These are phyloP conservation scores for Lepidium sativum DNA, from an alignment of 345 rosid species.

Conservation along the genomic window DNA sequence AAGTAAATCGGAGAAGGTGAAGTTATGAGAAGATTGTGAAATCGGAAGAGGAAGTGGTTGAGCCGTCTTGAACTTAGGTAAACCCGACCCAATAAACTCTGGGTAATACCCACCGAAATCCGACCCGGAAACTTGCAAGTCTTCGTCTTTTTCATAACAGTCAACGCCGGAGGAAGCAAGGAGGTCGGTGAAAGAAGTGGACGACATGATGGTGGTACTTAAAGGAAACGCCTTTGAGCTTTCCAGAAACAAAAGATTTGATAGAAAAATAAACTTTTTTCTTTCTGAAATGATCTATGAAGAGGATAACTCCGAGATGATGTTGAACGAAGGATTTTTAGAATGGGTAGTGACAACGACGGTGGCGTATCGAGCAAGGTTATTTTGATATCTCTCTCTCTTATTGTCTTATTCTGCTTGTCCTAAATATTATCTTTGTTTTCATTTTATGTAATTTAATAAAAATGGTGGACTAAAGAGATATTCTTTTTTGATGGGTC, in stretches of 20 bases:
- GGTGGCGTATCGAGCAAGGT: conserved; percentile 32
- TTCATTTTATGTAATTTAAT: background rate
- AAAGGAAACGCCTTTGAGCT: conserved; percentile 16
- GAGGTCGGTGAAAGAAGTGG: conserved; percentile 48
- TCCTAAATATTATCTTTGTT: background rate
- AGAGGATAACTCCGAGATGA: conserved; percentile 9
- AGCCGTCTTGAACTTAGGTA: conserved; percentile 82
- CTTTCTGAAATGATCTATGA: conserved; percentile 16
- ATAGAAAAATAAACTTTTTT: background rate
- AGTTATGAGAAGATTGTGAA: conserved; percentile 62
- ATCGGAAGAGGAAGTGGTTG: conserved; percentile 80
- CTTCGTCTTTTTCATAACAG: conserved; percentile 24
- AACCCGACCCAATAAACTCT: conserved; percentile 58
- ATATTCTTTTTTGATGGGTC: conserved; percentile 9
- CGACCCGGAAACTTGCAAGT: conserved; percentile 34
- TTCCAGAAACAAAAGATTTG: background rate
- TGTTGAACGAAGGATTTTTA: background rate
- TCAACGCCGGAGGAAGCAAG: conserved; percentile 37
- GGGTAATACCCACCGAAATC: conserved; percentile 19
- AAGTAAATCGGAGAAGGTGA: conserved; percentile 64
- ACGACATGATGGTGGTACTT: conserved; percentile 12
- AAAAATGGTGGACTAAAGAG: conserved; percentile 21
- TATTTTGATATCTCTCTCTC: background rate
- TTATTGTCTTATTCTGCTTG: conserved; percentile 21
- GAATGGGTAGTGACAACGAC: conserved; percentile 21